Percentiles rank a stretch among this genome's conserved stretches.
These are phyloP conservation scores for Tuber indicum DNA, from an alignment of 495 filamentous ascomycete genomes.

Conservation along the genomic window DNA sequence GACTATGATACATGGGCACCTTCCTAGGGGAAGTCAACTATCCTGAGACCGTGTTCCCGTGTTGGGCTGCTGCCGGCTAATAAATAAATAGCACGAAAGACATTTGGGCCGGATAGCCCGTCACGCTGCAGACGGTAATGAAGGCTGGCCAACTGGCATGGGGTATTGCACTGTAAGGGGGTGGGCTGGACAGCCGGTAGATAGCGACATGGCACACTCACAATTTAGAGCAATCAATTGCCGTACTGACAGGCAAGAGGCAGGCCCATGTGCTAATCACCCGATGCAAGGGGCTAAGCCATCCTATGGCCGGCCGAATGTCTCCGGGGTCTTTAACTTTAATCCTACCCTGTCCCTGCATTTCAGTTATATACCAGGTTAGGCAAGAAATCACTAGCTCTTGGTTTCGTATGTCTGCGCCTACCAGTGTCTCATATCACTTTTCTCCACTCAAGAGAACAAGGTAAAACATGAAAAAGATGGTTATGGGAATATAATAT, in stretches of 20 bases:
- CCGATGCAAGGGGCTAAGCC: background rate
- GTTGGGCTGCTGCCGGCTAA: background rate
- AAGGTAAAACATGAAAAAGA: background rate
- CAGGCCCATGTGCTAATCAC: background rate
- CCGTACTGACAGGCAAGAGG: too few relatives aligned
- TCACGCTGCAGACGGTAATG: background rate
- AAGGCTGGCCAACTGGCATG: background rate
- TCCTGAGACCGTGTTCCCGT: background rate
- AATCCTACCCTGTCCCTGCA: background rate
- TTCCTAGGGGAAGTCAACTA: background rate
- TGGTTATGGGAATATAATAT: background rate
- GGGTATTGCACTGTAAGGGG: background rate
- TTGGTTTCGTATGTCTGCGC: background rate
- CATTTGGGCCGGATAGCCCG: background rate
- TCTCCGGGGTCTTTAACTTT: background rate
- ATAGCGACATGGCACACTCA: background rate
- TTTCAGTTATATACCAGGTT: background rate
- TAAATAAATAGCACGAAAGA: background rate
- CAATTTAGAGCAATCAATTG: background rate
- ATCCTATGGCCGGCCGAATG: background rate
- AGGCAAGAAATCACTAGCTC: background rate
- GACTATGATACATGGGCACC: background rate
- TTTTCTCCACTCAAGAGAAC: background rate
- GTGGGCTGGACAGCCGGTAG: background rate
- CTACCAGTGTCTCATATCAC: background rate